Evolutionary conservation across 2,329 filamentous ascomycete species (phyloP), one percentile per base, ranked within the genome.

Genomic region (Escovopsis weberi): DNA sequence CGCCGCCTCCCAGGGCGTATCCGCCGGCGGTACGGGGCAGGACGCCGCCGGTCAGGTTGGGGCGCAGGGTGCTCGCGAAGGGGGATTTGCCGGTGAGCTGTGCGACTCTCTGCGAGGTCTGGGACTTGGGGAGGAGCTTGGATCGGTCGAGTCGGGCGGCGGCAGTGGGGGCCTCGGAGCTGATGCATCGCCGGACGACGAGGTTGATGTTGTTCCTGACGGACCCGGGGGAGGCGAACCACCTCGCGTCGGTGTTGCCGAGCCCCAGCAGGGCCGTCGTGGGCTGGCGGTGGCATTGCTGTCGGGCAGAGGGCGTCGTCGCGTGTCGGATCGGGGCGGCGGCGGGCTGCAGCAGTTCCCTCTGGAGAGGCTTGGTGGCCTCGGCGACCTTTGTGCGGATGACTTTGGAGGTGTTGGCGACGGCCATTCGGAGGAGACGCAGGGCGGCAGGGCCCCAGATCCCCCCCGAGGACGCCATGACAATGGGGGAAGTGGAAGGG

Each of bases 21-120:
- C 91, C 91, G 50, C 89, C 87, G 7, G 88, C 85, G 34, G 85
- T 85, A 44, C 89, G 78, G 32, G 85, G 80, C 37, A 95, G 66
- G 23, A 85, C 80, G 36, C 89, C 88, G 39, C 87, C 89, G 0
- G 88, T 95, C 49, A 96, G 67, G 57, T 94, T 96, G 2, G 91
- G 91, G 33, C 91, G 82, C 33, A 98, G 75, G 1, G 88, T 82
- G 40, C 80, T 86, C 4, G 87, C 83, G 59, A 96, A 96, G 0
- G 89, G 89, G 28, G 87, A 80, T 40, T 84, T 78, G 26, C 79
- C 78, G 12, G 85, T 78, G 45, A 83, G 73, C 47, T 78, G 74
- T 30, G 68, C 70, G 43, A 77, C 62, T 37, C 66, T 67, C 37
- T 67, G 67, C 12, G 70, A 66, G 12, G 66, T 71, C 46, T 61